Evolutionary conservation across 208 protist species (phyloP), one percentile per base, ranked within the genome.

Genomic region (Trypanosomatidae sp.): DNA sequence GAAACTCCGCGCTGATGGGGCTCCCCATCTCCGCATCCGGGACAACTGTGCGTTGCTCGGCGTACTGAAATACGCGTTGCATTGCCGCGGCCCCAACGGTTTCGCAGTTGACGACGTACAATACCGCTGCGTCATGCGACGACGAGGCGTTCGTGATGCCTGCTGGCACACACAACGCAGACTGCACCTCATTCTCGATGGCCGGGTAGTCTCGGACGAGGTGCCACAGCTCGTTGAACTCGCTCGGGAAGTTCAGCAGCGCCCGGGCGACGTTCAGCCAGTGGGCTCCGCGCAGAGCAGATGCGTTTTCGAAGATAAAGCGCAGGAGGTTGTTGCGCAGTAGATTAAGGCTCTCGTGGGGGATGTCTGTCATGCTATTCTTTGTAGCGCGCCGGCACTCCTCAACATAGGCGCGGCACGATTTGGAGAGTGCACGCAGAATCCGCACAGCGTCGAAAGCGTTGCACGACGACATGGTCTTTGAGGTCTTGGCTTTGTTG

Each of bases 181-280:
- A 25, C 5, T 62, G 71, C 66, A 73, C 62, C 36, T 79, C 78
- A 22, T 44, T 15, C 28, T 36, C 77, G 30, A 91, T 67, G 1
- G 50, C 64, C 1, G 77, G 78, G 36, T 79, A 76, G 0, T 66
- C 43, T 1, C 28, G 41, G 19, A 15, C 53, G 3, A 85, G 50
- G 13, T 62, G 52, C 2, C 65, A 64, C 22, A 85, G 69, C 8
- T 73, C 72, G 47, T 36, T 69, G 36, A 83, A 60, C 65, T 91
- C 86, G 10, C 28, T 39, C 0, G 93, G 90, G 60, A 97, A 97
- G 78, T 92, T 78, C 46, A 90, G 71, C 49, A 95, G 82, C 15
- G 93, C 90, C 2, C 93, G 86, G 1, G 83, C 81, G 19, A 92
- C 77, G 73, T 95, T 95, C 33, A 94, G 78, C 90, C 91, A 95